Conservation (phyloP, 192 early-diverging fungal genomes). For the Backusella australiensis region DNA sequence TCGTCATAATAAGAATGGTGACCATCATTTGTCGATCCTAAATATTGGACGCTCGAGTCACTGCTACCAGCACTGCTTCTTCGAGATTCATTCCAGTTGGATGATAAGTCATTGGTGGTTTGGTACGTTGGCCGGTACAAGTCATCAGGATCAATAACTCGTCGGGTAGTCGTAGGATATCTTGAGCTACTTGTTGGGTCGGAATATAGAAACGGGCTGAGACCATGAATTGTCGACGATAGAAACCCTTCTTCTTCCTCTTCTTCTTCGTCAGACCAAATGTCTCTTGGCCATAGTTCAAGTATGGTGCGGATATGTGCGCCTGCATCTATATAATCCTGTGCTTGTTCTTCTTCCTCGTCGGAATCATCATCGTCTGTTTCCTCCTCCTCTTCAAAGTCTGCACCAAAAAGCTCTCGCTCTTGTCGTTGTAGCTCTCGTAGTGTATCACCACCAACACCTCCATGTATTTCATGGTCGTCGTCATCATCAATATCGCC, state of each 20-base stretch:
- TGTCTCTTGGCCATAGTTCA: neutral
- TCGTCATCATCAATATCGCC: neutral
- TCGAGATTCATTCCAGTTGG: neutral
- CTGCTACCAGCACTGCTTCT: neutral
- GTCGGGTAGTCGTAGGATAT: neutral
- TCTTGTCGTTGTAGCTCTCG: neutral
- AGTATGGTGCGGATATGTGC: neutral
- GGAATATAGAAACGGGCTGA: neutral
- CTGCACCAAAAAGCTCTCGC: neutral
- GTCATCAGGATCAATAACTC: neutral
- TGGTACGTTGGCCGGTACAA: no score
- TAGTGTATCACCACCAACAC: no score
- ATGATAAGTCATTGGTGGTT: neutral
- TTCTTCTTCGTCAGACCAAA: neutral
- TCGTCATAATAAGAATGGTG: neutral
- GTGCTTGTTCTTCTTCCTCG: neutral
- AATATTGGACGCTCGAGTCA: neutral
- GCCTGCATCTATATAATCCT: neutral
- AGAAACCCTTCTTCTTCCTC: neutral
- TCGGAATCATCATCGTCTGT: neutral
- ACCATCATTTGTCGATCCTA: neutral
- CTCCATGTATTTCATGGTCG: no score
- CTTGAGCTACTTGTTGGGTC: neutral
- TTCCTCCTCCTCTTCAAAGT: neutral
- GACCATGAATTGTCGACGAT: neutral